These are phyloP conservation scores for Omphalotus olearius DNA, from an alignment of 1,284 basidiomycete species.

Conservation along the genomic window DNA sequence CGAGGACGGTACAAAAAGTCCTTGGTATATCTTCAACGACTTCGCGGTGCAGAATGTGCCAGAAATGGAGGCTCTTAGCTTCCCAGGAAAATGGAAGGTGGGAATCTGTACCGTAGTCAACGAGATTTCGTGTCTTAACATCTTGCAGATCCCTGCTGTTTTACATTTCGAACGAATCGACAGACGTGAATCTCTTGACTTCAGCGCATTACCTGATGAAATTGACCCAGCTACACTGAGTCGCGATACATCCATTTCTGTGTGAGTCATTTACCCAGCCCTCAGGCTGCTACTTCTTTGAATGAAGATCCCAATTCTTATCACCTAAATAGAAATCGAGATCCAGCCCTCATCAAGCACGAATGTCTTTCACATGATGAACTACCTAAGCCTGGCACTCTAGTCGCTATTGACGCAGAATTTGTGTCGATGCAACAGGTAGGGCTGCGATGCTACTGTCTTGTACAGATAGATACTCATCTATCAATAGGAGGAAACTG, in stretches of 20 bases:
- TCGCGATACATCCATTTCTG: slow-evolving; percentile 83
- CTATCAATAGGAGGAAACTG: slow-evolving; percentile 77
- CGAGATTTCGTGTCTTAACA: not conserved
- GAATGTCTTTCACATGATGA: slow-evolving; percentile 71
- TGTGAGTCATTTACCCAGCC: slow-evolving; percentile 44
- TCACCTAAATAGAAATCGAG: slow-evolving; percentile 60
- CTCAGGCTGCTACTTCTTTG: not conserved
- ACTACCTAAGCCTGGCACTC: slow-evolving; percentile 79
- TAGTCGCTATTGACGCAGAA: slow-evolving; percentile 96
- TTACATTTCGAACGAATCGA: slow-evolving; percentile 85
- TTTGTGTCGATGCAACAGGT: slow-evolving; percentile 96
- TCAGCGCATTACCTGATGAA: slow-evolving; percentile 58
- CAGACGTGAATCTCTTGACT: slow-evolving; percentile 53
- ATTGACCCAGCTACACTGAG: slow-evolving; percentile 77
- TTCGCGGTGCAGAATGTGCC: slow-evolving; percentile 86
- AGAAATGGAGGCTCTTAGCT: slow-evolving; percentile 84
- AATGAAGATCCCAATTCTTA: not conserved
- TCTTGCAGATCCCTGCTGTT: slow-evolving; percentile 75
- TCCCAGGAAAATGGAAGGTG: slow-evolving; percentile 91
- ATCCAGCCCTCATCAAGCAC: slow-evolving; percentile 74
- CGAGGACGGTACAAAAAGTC: slow-evolving; percentile 35
- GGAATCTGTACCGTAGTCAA: no score
- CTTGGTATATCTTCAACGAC: slow-evolving; percentile 97
- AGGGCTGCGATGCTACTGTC: slow-evolving; percentile 9
- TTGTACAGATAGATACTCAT: not conserved